phyloP scores from a whole-genome alignment of 495 filamentous ascomycete species.

The Neurospora discreta region DNA sequence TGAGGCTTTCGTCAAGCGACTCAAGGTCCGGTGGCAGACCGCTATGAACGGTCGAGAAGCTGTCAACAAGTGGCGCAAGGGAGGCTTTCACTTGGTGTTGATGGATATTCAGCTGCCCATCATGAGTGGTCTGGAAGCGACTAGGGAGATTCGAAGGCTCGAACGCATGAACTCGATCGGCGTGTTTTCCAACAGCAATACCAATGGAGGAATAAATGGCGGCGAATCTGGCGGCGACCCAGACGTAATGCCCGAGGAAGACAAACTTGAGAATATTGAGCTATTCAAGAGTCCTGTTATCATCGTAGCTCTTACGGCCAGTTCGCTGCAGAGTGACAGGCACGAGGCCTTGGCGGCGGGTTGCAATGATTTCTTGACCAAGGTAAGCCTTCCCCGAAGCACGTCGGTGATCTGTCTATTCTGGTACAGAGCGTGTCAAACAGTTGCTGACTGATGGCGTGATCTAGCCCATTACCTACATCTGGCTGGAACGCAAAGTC shows the following conservation, averaged over 20 bases:
- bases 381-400: constrained; percentile 46
- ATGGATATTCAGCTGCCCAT: constrained; percentile 99
- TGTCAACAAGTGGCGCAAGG: constrained; percentile 80
- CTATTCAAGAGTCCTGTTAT: constrained; percentile 95
- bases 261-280: constrained; percentile 56
- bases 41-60: constrained; percentile 91
- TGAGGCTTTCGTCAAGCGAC: constrained; percentile 90
- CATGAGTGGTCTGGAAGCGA: constrained; percentile 95
- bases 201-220: constrained; percentile 16
- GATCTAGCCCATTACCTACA: constrained; percentile 81
- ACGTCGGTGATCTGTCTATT: not conserved
- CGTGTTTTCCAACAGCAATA: constrained; percentile 49
- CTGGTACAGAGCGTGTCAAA: not conserved
- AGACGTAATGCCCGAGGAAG: constrained; percentile 39
- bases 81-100: constrained; percentile 93
- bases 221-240: constrained; percentile 17
- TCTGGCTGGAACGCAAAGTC: constrained; percentile 93
- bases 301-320: constrained; percentile 92
- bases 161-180: constrained; percentile 86
- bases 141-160: constrained; percentile 84
- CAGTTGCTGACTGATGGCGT: constrained; percentile 4
- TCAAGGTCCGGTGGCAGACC: constrained; percentile 96
- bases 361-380: constrained; percentile 97
- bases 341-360: constrained; percentile 92
- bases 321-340: constrained; percentile 82